A percentile compares a stretch with the other conserved stretches of the same genome.
Evolutionary conservation across 768 basidiomycete species (phyloP).

Genomic region (Neoboletus magnificus): DNA sequence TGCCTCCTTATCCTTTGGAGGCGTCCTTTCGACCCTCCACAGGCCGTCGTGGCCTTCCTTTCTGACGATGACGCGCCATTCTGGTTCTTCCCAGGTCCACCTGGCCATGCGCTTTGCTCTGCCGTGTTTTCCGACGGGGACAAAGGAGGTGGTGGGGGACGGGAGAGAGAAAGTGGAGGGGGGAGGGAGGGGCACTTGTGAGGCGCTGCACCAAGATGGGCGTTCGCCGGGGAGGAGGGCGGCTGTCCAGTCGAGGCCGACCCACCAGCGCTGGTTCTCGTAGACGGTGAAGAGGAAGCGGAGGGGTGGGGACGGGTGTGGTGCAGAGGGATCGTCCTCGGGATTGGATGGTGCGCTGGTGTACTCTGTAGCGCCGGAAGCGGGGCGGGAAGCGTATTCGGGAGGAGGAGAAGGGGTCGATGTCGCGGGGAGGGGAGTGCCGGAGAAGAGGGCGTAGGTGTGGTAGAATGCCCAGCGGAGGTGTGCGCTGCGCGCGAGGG

Average conservation of each 20-base stretch:
- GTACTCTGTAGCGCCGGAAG: conserved; percentile 18
- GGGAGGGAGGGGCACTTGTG: conserved; percentile 59
- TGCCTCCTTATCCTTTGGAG: conserved; percentile 44
- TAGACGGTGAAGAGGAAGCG: conserved; percentile 88
- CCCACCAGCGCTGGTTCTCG: conserved; percentile 98
- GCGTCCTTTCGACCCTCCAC: conserved; percentile 56
- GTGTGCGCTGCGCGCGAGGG: conserved; percentile 64
- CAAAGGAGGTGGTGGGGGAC: conserved; percentile 54
- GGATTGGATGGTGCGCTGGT: conserved; percentile 11
- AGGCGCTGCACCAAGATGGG: conserved; percentile 76
- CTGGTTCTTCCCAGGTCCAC: conserved; percentile 90
- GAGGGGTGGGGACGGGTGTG: conserved; percentile 33
- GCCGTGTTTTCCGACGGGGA: conserved; percentile 46
- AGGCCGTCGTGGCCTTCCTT: conserved; percentile 49
- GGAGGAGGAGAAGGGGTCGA: conserved; percentile 32
- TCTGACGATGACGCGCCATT: conserved; percentile 77
- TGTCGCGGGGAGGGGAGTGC: conserved; percentile 46
- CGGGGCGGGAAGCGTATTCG: conserved; percentile 27
- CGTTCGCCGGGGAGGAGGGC: conserved; percentile 87
- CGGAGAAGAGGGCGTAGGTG: conserved; percentile 50
- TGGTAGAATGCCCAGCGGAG: conserved; percentile 61
- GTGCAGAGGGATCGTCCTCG: conserved; percentile 14
- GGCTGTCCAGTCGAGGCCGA: conserved; percentile 95
- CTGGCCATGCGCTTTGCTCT: conserved; percentile 68
- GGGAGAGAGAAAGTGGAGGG: conserved; percentile 69